Percentiles rank a stretch among this genome's conserved stretches.
phyloP scores from a whole-genome alignment of 2,329 filamentous ascomycete genomes.

The Penicillium sp. region DNA sequence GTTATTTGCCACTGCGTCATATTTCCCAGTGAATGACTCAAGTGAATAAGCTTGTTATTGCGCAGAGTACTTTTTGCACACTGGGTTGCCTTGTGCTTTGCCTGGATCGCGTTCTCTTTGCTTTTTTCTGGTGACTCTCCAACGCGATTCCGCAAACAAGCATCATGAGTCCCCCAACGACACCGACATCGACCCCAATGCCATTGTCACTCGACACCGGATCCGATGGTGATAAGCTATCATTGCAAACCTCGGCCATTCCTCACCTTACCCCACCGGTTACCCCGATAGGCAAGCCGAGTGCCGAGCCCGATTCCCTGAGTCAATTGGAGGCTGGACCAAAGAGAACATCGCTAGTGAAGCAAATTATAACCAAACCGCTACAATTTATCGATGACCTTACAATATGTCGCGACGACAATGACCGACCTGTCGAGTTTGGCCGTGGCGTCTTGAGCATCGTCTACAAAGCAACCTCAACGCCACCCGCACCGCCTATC shows the following conservation, averaged over 20 bases:
- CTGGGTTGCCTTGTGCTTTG: not conserved
- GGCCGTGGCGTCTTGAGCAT: conserved; percentile 47
- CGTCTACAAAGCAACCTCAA: conserved; percentile 41
- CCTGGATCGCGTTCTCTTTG: not conserved
- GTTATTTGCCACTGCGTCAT: conserved; percentile 18
- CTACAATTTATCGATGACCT: conserved; percentile 33
- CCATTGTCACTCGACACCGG: conserved; percentile 28
- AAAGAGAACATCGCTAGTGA: not conserved
- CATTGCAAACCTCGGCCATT: conserved; percentile 10
- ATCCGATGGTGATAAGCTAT: conserved; percentile 8
- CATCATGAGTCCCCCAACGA: conserved; percentile 11
- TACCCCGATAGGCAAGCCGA: conserved; percentile 25
- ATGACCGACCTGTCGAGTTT: conserved; percentile 35
- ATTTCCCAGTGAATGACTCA: conserved; percentile 1
- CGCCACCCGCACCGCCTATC: conserved; percentile 6
- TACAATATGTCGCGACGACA: conserved; percentile 27
- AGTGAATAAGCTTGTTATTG: not conserved
- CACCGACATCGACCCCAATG: conserved; percentile 12
- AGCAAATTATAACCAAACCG: conserved; percentile 12
- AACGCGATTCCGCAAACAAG: not conserved
- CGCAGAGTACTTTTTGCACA: not conserved
- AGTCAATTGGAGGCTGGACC: not conserved
- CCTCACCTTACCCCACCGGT: conserved; percentile 33
- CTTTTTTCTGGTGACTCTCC: not conserved
- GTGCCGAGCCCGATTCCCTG: conserved; percentile 2